Evolutionary conservation across 2,329 filamentous ascomycete species (phyloP), one percentile per base, ranked within the genome.

Genomic region (Clonostachys sp.): DNA sequence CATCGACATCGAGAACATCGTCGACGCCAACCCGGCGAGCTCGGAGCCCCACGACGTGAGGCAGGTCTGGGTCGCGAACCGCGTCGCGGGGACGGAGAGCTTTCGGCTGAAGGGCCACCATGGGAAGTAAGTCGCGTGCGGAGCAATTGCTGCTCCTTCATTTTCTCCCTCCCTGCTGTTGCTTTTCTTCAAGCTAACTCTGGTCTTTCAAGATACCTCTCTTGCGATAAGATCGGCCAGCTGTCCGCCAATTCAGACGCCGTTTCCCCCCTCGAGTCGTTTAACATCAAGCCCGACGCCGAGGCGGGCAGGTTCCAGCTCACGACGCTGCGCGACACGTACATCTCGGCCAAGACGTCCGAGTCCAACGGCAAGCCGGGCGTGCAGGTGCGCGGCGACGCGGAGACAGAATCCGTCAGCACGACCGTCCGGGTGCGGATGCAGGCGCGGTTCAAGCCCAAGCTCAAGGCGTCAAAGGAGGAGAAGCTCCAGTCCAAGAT

Each of bases 21-120:
- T 96, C 50, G 91, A 96, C 48, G 83, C 76, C 24, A 87, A 95
- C 61, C 80, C 89, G 4, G 66, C 77, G n/a, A 96, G 84, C 6
- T 90, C 92, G 9, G 94, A 99, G 69, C 94, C 94, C 44, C 91
- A 96, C 66, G 91, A 97, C 64, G 91, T 97, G 50, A 78, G 92
- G 51, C 91, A 96, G 71, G 94, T 99, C 14, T 99, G 92, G 89
- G 82, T 97, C 54, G 90, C 89, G 50, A 95, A 87, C 57, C 81
- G 80, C 55, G 85, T 96, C 12, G 81, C 86, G 1, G 92, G 92
- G 5, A 92, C 87, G 2, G 89, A 95, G 53, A 77, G 79, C 34
- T 86, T 89, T 56, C 87, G 87, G 49, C 88, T 99, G 66, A 96
- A 96, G 68, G 89, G 90, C 0, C 87, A 92, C 57, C 89, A 96